Base-by-base conservation (phyloP, 805 yeast genomes). In the Priceomyces medius region DNA sequence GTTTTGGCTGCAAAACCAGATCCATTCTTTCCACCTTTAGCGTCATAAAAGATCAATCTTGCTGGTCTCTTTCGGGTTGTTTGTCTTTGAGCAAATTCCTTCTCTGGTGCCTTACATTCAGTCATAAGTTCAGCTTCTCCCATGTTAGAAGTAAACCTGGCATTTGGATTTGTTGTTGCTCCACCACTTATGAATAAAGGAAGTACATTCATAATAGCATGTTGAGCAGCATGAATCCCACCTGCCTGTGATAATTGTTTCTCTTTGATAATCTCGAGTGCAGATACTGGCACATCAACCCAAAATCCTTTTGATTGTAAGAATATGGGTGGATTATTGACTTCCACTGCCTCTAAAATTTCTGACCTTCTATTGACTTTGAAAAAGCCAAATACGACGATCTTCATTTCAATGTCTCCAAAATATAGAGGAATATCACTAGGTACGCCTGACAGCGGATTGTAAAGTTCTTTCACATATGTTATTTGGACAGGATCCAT, bases 21-120 rank as follows among this genome's bases (percentile, higher is more conserved):
- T 0, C 96, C 96, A 34, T 72, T 68, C 41, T 73, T 73, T 1
- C 95, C 96, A 8, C 95, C 96, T 53, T 82, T 80, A 1, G 88
- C 74, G 59, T 93, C 98, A 55, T 81, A 81, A 50, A 93, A 85
- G 1, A 90, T 80, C 37, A 93, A 65, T 40, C 99, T 68, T 0
- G 95, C 96, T 0, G 98, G 98, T 31, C 99, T 66, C 42, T 76
- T 78, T 31, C 99, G 67, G 13, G 63, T 61, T 0, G 91, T 76
- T 54, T 85, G 85, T 20, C 88, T 64, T 37, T 75, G 74, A 1
- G 96, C 87, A 71, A 91, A 87, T 57, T 93, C 99, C 54, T 93
- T 93, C 49, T 89, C 96, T 0, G 99, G 97, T 0, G 98, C 97
- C 55, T 93, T 93, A 62, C 99, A 93, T 61, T 93, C 99, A 0